phyloP scores from a whole-genome alignment of 2,329 filamentous ascomycete species.

The Penicillium paneum region DNA sequence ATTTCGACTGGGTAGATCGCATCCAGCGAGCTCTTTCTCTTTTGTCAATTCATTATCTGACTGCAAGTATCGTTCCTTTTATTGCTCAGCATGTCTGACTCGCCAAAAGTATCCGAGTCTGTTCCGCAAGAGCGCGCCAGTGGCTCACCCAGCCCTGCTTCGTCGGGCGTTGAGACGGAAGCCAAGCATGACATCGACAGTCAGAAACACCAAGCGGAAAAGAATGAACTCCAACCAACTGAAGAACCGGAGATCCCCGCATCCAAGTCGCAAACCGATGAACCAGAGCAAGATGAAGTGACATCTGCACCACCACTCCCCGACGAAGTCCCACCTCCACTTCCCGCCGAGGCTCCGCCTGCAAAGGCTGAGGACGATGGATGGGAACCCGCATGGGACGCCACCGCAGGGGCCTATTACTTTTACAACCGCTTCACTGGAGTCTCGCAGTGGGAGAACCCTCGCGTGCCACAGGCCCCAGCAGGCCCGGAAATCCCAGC shows the following conservation, averaged over 20 bases:
- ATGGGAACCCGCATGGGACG: slow-evolving; percentile 79
- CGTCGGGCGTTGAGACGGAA: slow-evolving; percentile 73
- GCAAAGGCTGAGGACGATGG: slow-evolving; percentile 57
- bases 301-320: slow-evolving; percentile 41
- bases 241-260: slow-evolving; percentile 48
- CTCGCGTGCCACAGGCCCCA: slow-evolving; percentile 59
- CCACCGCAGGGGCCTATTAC: slow-evolving; percentile 66
- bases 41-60: neutral
- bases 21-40: neutral
- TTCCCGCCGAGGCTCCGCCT: slow-evolving; percentile 54
- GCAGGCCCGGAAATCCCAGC: slow-evolving; percentile 11
- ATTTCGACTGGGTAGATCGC: neutral
- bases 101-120: slow-evolving; percentile 1
- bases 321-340: slow-evolving; percentile 45
- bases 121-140: slow-evolving; percentile 73
- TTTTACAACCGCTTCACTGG: slow-evolving; percentile 81
- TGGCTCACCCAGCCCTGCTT: slow-evolving; percentile 84
- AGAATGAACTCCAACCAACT: neutral
- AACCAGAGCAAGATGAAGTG: slow-evolving; percentile 18
- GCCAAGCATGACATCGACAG: slow-evolving; percentile 23
- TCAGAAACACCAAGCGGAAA: slow-evolving; percentile 13
- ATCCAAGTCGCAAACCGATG: slow-evolving; percentile 15
- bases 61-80: slow-evolving; percentile 2
- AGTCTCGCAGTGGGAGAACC: slow-evolving; percentile 80
- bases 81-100: slow-evolving; percentile 13